Evolutionary conservation across 306 rosid genomes (phyloP).

Genomic region (Quercus rubra): DNA sequence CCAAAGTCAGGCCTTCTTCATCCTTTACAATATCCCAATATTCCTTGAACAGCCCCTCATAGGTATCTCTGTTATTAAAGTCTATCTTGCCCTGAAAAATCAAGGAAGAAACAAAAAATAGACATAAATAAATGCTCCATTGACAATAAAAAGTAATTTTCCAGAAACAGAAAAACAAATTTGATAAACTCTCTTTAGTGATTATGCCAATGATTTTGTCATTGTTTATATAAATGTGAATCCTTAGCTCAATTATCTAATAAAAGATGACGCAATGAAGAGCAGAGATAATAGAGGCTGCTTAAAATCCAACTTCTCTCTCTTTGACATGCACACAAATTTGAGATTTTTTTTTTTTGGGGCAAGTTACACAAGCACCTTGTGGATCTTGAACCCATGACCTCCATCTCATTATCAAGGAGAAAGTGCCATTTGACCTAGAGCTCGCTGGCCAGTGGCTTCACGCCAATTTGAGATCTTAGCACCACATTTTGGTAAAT

Average conservation of each 20-base stretch:
- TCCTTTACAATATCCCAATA: constrained; percentile 67
- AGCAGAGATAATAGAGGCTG: too few relatives aligned
- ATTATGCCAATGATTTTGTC: not conserved
- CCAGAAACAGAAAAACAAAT: not conserved
- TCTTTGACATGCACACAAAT: too few relatives aligned
- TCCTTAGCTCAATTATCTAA: not conserved
- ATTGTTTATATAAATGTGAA: not conserved
- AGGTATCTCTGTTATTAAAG: constrained; percentile 51
- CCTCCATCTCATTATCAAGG: too few relatives aligned
- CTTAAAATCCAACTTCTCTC: too few relatives aligned
- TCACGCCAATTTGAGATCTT: not conserved
- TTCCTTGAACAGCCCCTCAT: constrained; percentile 70
- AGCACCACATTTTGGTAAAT: not conserved
- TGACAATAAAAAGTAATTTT: constrained; percentile 1
- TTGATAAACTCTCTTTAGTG: not conserved
- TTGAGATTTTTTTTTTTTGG: too few relatives aligned
- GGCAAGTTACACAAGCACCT: too few relatives aligned
- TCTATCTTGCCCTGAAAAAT: constrained; percentile 46
- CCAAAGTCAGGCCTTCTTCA: constrained; percentile 46
- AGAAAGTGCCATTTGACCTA: too few relatives aligned
- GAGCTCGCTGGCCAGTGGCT: too few relatives aligned
- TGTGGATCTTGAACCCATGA: too few relatives aligned
- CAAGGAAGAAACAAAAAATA: not conserved
- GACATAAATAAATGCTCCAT: not conserved
- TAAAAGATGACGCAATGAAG: not conserved